Percentiles rank a stretch among this genome's conserved stretches.
phyloP scores from a whole-genome alignment of 495 filamentous ascomycete genomes.

The Bombardia bombarda region DNA sequence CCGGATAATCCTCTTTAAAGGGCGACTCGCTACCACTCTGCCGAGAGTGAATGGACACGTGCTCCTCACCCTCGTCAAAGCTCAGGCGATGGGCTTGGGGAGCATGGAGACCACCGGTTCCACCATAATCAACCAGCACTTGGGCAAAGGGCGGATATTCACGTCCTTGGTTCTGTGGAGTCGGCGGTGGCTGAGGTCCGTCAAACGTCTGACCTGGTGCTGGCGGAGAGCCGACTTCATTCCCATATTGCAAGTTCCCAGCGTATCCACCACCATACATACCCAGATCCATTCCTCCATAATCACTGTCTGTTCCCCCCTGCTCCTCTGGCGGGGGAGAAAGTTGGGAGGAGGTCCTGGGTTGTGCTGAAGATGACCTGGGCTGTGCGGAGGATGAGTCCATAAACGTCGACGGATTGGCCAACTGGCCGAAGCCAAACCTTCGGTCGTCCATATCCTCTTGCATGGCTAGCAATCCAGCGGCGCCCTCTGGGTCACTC shows the following conservation, averaged over 20 bases:
- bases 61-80: slow-evolving; percentile 92
- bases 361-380: neutral
- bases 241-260: slow-evolving; percentile 65
- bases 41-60: slow-evolving; percentile 41
- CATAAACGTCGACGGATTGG: slow-evolving; percentile 9
- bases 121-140: slow-evolving; percentile 59
- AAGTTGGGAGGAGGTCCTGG: slow-evolving; percentile 7
- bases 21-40: slow-evolving; percentile 50
- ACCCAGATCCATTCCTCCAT: slow-evolving; percentile 61
- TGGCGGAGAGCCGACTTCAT: slow-evolving; percentile 41
- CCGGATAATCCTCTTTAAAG: slow-evolving; percentile 61
- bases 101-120: slow-evolving; percentile 75
- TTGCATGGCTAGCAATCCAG: slow-evolving; percentile 74
- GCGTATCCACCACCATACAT: slow-evolving; percentile 69
- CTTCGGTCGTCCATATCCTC: slow-evolving; percentile 78
- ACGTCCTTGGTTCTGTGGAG: slow-evolving; percentile 28
- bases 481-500: slow-evolving; percentile 85
- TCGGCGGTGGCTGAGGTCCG: slow-evolving; percentile 25
- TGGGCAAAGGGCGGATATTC: slow-evolving; percentile 33
- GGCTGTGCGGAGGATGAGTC: neutral
- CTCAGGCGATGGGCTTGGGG: slow-evolving; percentile 67
- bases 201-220: slow-evolving; percentile 16
- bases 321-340: slow-evolving; percentile 35
- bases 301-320: slow-evolving; percentile 61
- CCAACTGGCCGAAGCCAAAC: slow-evolving; percentile 41